A percentile compares a stretch with the other conserved stretches of the same genome.
These are phyloP conservation scores for Quercus suber DNA, from an alignment of 306 rosid genomes.

Conservation along the genomic window DNA sequence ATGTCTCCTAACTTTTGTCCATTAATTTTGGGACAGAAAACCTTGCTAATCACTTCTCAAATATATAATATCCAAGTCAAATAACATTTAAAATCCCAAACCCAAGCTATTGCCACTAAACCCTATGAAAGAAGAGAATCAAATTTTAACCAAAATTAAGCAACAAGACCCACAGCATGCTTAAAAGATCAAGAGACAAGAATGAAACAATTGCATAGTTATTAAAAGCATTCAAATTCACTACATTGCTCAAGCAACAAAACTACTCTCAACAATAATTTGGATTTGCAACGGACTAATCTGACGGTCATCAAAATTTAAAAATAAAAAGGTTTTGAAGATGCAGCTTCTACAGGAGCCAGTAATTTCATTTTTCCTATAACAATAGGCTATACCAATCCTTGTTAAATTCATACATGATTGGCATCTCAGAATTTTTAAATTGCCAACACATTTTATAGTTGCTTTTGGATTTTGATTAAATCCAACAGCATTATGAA, in stretches of 20 bases:
- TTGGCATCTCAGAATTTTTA: not conserved
- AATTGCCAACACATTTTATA: not conserved
- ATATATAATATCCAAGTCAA: not conserved
- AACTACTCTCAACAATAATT: not conserved
- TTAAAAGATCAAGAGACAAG: not conserved
- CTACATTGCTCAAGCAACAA: not conserved
- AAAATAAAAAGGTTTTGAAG: not conserved
- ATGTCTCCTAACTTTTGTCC: not conserved
- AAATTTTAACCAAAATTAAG: not conserved
- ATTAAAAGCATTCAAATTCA: not conserved
- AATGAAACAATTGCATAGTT: not conserved
- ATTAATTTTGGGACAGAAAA: not conserved
- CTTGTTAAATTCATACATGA: not conserved
- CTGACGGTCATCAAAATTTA: not conserved
- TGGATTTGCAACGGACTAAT: not conserved
- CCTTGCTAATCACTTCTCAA: too few relatives aligned
- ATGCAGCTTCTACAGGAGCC: not conserved
- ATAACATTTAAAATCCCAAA: not conserved
- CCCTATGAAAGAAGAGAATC: not conserved
- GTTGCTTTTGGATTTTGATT: not conserved
- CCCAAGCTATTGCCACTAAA: not conserved
- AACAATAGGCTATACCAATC: not conserved
- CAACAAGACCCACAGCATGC: not conserved
- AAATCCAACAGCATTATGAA: not conserved
- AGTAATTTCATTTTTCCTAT: not conserved